Evolutionary conservation across 2,329 filamentous ascomycete species (phyloP), one percentile per base, ranked within the genome.

Genomic region (Trichophaea hybrida): DNA sequence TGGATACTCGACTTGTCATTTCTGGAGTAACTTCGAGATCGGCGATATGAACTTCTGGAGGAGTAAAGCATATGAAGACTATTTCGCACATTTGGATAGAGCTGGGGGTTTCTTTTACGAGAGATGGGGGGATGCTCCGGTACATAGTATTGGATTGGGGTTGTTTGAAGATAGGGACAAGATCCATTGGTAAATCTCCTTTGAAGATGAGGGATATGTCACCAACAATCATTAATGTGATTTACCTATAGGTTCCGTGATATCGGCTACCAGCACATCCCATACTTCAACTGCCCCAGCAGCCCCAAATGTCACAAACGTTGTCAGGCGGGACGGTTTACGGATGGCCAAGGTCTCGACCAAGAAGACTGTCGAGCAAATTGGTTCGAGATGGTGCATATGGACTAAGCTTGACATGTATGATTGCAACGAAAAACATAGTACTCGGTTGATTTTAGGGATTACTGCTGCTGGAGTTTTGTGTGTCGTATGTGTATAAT

Each of bases 1-100:
- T 69, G 93, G 93, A 37, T 98, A 95, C 76, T 94, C 88, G 37
- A 97, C 93, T 1, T 98, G 93, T 72, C 93, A 98, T 73, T 98
- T 98, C 77, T 98, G 93, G 93, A 93, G 85, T 69, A 98, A 98
- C 73, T 98, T 98, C 69, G 93, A 98, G 74, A 91, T 98, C 68
- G 91, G 81, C 51, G 88, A 96, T 72, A 81, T 98, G 79, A 80
- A 80, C 64, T 95, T 98, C 73, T 98, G 89, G 87, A 78, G 93
- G 53, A 87, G 88, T 70, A 81, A 90, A 71, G 79, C 82, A 50
- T 98, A 98, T 71, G 86, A 94, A 70, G 89, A 94, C 64, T 98
- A 96, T 73, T 98, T 98, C 71, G 83, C 94, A 70, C 89, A 97
- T 72, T 79, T 98, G 37, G 93, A 98, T 73, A 82, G 86, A 17